Conservation (phyloP, 306 rosid species). For the Abrus pulchellus region DNA sequence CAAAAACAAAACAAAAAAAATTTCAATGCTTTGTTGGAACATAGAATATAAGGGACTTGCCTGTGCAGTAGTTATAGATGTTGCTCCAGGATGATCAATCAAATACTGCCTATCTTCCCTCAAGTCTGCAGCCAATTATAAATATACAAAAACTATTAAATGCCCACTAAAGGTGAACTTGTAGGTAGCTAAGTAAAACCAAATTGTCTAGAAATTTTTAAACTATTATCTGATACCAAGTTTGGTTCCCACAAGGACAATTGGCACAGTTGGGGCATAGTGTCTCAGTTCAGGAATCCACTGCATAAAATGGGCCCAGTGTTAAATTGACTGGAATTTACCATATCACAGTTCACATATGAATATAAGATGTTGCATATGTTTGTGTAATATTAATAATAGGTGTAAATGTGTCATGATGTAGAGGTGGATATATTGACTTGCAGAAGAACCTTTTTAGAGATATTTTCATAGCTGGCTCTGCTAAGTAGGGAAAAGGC, state of each 20-base stretch:
- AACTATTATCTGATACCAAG: constrained; percentile 53
- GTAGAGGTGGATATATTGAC: background rate
- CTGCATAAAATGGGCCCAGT: constrained; percentile 51
- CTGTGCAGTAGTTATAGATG: constrained; percentile 69
- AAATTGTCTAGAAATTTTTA: constrained; percentile 20
- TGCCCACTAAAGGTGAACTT: constrained; percentile 9
- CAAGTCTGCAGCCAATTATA: constrained; percentile 61
- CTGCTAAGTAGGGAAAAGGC: constrained; percentile 94
- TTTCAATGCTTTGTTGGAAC: constrained; percentile 1
- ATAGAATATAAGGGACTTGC: constrained; percentile 44
- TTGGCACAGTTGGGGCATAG: constrained; percentile 81
- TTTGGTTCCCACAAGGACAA: constrained; percentile 71
- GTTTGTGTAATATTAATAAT: constrained; percentile 4
- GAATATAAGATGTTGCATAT: background rate
- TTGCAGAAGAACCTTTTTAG: constrained; percentile 73
- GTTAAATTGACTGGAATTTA: constrained; percentile 37
- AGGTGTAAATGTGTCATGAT: background rate
- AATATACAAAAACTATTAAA: constrained; percentile 17
- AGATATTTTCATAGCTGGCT: constrained; percentile 94
- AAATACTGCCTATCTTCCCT: constrained; percentile 68
- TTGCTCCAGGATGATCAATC: constrained; percentile 73
- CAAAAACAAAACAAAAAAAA: constrained; percentile 7
- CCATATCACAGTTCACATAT: constrained; percentile 27
- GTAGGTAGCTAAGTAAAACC: constrained; percentile 6
- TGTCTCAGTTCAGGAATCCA: constrained; percentile 89